phyloP scores from a whole-genome alignment of 2,329 filamentous ascomycete species.

The Cladosporium cucumerinum region DNA sequence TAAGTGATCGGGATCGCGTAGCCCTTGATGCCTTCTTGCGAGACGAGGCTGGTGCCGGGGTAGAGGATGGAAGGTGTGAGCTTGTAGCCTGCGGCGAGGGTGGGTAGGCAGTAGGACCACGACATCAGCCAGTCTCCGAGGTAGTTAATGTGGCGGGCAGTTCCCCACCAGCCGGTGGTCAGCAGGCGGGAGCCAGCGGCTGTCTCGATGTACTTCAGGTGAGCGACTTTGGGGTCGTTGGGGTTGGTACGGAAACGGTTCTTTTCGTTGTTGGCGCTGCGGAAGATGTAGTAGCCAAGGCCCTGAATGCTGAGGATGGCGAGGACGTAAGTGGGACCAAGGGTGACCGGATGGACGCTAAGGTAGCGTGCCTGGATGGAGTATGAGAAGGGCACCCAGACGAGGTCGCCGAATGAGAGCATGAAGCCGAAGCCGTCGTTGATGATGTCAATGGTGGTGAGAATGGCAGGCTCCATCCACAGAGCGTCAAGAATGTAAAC shows the following conservation, averaged over 20 bases:
- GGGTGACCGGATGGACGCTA: conserved; percentile 72
- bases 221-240: conserved; percentile 69
- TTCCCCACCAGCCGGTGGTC: conserved; percentile 88
- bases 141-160: conserved; percentile 92
- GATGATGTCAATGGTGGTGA: conserved; percentile 93
- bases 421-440: conserved; percentile 94
- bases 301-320: conserved; percentile 65
- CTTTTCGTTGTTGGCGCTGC: conserved; percentile 90
- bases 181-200: conserved; percentile 76
- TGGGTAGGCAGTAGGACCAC: conserved; percentile 86
- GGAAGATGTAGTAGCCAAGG: conserved; percentile 86
- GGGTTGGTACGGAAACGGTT: conserved; percentile 89
- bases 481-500: conserved; percentile 82
- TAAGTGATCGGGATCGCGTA: conserved; percentile 89
- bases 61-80: conserved; percentile 60
- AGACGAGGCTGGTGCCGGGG: conserved; percentile 58
- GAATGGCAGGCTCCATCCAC: conserved; percentile 81
- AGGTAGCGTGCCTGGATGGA: conserved; percentile 81
- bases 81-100: conserved; percentile 76
- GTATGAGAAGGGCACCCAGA: conserved; percentile 91
- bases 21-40: conserved; percentile 60
- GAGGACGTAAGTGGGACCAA: conserved; percentile 65
- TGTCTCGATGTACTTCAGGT: conserved; percentile 84
- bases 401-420: conserved; percentile 87
- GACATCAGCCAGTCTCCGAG: conserved; percentile 91